Evolutionary conservation across 2,329 filamentous ascomycete genomes (phyloP).

Genomic region (Aspergillus pseudoterreus): DNA sequence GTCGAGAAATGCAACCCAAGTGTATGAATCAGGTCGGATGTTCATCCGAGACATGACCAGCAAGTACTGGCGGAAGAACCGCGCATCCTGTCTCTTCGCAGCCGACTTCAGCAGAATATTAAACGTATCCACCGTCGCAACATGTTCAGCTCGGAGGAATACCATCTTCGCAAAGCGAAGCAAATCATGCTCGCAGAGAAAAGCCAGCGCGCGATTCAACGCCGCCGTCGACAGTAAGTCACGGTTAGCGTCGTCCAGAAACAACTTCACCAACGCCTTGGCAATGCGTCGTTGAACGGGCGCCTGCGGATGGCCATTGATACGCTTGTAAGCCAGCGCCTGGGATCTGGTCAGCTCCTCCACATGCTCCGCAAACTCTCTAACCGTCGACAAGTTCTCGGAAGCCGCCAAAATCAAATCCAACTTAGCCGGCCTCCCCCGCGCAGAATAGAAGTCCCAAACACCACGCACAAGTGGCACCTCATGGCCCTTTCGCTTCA

Average conservation of each 20-base stretch:
- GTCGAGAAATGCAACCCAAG: conserved; percentile 41
- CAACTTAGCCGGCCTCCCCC: conserved; percentile 5
- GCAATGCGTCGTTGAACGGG: conserved; percentile 15
- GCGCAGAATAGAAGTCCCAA: conserved; percentile 19
- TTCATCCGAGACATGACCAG: conserved; percentile 35
- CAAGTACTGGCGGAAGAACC: conserved; percentile 36
- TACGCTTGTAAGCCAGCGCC: conserved; percentile 8
- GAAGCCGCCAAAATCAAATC: conserved; percentile 13
- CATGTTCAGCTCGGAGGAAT: conserved; percentile 32
- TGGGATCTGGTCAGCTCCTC: conserved; percentile 31
- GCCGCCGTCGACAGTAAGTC: conserved; percentile 37
- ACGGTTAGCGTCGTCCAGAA: conserved; percentile 27
- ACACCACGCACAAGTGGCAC: conserved; percentile 29
- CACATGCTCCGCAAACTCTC: conserved; percentile 38
- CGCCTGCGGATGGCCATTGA: neutral
- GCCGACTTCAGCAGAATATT: conserved; percentile 42
- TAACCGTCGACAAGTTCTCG: conserved; percentile 21
- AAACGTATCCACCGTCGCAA: conserved; percentile 39
- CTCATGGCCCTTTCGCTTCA: conserved; percentile 18
- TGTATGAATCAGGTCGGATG: conserved; percentile 38
- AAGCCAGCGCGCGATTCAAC: conserved; percentile 39
- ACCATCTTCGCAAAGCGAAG: conserved; percentile 29
- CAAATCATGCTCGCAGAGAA: conserved; percentile 31
- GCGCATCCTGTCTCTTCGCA: conserved; percentile 37
- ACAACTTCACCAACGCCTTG: conserved; percentile 27